These are phyloP conservation scores for Enteropsectra breve DNA, from an alignment of 371 early-diverging fungal genomes.

Conservation along the genomic window DNA sequence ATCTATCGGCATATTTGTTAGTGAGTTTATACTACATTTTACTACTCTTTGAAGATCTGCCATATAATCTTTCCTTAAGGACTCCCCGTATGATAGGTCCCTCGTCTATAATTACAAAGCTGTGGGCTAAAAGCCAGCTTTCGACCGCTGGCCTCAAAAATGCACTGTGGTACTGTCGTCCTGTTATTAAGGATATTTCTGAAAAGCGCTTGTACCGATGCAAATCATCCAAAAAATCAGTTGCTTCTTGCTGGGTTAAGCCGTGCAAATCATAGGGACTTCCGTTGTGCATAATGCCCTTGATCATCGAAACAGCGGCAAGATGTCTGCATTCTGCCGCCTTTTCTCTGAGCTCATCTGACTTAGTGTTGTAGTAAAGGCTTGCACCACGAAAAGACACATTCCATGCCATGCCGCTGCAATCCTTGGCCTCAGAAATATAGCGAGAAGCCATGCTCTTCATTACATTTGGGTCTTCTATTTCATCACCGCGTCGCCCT, in stretches of 20 bases:
- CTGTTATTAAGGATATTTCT: conserved; percentile 17
- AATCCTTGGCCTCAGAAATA: neutral
- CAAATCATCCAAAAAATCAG: conserved; percentile 25
- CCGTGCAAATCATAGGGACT: conserved; percentile 22
- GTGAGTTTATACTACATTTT: no score
- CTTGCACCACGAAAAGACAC: neutral
- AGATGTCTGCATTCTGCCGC: conserved; percentile 5
- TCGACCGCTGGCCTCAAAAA: conserved; percentile 15
- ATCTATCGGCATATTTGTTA: no score
- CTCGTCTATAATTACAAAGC: conserved; percentile 5
- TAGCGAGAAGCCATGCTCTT: neutral
- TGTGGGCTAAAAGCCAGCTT: conserved; percentile 14
- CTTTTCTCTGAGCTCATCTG: conserved; percentile 20
- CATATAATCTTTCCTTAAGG: no score
- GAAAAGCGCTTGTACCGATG: neutral
- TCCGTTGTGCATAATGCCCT: neutral
- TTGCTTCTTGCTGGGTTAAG: conserved; percentile 12
- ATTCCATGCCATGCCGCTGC: no score
- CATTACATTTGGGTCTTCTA: neutral
- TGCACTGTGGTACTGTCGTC: conserved; percentile 3
- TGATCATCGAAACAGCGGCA: conserved; percentile 22
- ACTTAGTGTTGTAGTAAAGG: conserved; percentile 8
- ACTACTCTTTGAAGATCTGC: no score
- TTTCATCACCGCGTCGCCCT: neutral
- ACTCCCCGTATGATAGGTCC: conserved; percentile 16